Base-by-base conservation (phyloP, 2,329 filamentous ascomycete genomes). In the Monascus ruber region DNA sequence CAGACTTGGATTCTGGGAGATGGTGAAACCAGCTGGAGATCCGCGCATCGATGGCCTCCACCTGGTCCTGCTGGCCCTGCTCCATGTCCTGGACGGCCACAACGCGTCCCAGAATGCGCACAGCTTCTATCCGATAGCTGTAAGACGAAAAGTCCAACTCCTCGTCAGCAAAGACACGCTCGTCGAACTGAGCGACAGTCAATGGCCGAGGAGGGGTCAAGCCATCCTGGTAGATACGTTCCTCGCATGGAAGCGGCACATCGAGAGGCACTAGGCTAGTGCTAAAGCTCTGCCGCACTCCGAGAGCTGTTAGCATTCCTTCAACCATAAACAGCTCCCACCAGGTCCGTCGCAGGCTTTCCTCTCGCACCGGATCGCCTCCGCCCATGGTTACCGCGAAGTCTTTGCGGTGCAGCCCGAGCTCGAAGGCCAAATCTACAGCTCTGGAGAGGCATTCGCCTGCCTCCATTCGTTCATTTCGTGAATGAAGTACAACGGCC, bases 261-360 rank as follows among this genome's bases (percentile, higher is more conserved):
- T 85, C 78, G 9, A 76, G 72, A 5, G 69, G 62, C 5, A 87
- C 71, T 57, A 85, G 84, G 40, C 76, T 81, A 33, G 82, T 81
- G 44, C 77, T 74, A 83, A 84, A 48, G 10, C 42, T 49, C 10
- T 44, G 47, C 40, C 60, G 58, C 8, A 63, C 55, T 3, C 63
- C 63, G 11, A 94, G 79, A 3, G 84, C 85, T 4, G 85, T 84
- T 48, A 93, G 73, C 73, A 94, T 82, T 39, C 82, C 85, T 56
- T 94, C 86, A 9, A 85, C 74, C n/a, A 85, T 74, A 54, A 81
- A 89, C 31, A 85, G 53, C 50, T 76, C 86, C 88, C 88, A 95
- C 87, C 87, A 95, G 1, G 87, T 95, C 42, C 88, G 73, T 11
- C 86, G 76, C 76, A 85, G 82, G 56, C 81, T 85, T 60, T 95